Evolutionary conservation across 306 rosid genomes (phyloP), one percentile per base, ranked within the genome.

Genomic region (Adenanthera pavonina): DNA sequence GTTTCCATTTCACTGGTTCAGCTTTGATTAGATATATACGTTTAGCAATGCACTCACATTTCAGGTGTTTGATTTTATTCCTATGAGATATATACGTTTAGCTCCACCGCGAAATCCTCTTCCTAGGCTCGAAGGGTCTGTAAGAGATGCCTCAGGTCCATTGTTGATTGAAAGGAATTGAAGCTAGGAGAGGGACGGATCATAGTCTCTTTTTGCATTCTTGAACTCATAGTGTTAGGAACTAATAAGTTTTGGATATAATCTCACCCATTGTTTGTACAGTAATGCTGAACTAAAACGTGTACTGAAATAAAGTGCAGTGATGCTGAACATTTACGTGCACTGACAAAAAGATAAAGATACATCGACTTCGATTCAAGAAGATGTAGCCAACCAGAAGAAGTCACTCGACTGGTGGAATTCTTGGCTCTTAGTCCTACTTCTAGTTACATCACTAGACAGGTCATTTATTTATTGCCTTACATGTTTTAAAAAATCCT

Each of bases 371-470:
- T 25, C 1, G 40, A 56, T 92, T 72, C 92, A 95, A 98, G 97
- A 68, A 92, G 97, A 78, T 95, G 90, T 81, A 98, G 99, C 53
- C 97, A 86, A 73, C 97, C 98, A 3, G 98, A 95, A 88, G 99
- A 95, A 89, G 97, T 95, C 74, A 98, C 99, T 78, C 98, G 99
- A 75, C 90, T 95, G 43, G 98, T 95, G 83, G 94, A 95, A 83
- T 93, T 95, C 77, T 91, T 95, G 90, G 99, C 98, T 72, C 94
- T 95, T 60, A 88, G 81, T 82, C 96, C 92, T 67, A 98, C 98
- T 10, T 90, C 98, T 79, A 83, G 95, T 82, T 95, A 93, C 88
- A 90, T 95, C 64, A 95, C 99, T 65, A 98, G 99, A 75, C 98
- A 95, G 99, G 99, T 95, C 49, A 81, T 36, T 72, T 59, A 44